Evolutionary conservation across 2,329 filamentous ascomycete species (phyloP).

Genomic region (Diplodia sapinea): DNA sequence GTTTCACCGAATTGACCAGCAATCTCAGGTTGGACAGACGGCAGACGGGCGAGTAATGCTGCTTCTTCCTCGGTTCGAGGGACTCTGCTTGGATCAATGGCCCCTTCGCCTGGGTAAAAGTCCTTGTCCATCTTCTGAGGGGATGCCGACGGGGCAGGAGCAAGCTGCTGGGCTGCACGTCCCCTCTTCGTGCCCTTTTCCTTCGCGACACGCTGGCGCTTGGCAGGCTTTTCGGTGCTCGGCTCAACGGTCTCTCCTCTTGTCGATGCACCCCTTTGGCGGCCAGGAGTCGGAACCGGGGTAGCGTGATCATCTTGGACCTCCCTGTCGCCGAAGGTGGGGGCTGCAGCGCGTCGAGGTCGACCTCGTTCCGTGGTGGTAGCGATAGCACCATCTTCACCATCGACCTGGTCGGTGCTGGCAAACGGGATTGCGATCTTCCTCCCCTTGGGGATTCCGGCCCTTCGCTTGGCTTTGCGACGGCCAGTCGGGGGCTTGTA

Average conservation of each 20-base stretch:
- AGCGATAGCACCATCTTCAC: conserved; percentile 46
- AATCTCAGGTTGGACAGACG: conserved; percentile 23
- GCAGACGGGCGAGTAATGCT: conserved; percentile 5
- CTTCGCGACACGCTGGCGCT: conserved; percentile 45
- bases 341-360: conserved; percentile 64
- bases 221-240: conserved; percentile 43
- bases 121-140: conserved; percentile 34
- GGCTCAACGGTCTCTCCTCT: conserved; percentile 32
- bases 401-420: conserved; percentile 56
- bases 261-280: conserved; percentile 52
- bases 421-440: conserved; percentile 23
- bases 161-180: conserved; percentile 41
- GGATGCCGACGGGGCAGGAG: conserved; percentile 40
- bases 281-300: conserved; percentile 64
- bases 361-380: conserved; percentile 56
- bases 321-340: conserved; percentile 72
- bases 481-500: conserved; percentile 61
- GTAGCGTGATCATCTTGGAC: conserved; percentile 55
- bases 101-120: conserved; percentile 14
- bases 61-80: conserved; percentile 22
- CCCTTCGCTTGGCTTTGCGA: conserved; percentile 24
- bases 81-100: neutral
- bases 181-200: conserved; percentile 42
- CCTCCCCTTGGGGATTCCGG: conserved; percentile 22
- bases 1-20: conserved; percentile 51